Evolutionary conservation across 192 early-diverging fungal species (phyloP), one percentile per base, ranked within the genome.

Genomic region (Neocallimastix lanati): DNA sequence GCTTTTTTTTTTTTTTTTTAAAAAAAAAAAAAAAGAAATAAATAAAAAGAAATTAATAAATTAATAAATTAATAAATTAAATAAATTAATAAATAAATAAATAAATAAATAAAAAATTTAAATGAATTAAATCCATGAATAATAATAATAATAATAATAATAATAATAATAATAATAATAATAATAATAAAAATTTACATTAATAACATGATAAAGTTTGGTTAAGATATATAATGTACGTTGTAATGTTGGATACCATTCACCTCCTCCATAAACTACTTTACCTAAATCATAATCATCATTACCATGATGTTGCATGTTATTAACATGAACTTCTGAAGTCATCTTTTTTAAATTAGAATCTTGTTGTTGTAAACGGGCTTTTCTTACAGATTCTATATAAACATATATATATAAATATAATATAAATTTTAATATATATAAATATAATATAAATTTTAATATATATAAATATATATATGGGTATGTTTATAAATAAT

Each of bases 241-340:
- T 78, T 94, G 92, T 58, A 95, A 81, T 12, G 94, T 92, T 6
- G 94, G 94, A 80, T 88, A 96, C 93, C 93, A 95, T 77, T 92
- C 91, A 29, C 90, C 90, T 29, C 84, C 83, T 30, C 90, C 90
- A 84, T 88, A 90, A 13, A 87, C 86, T 4, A 81, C 33, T 29
- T 25, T 79, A 18, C 76, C 76, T n/a, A 37, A n/a, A 80, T 78
- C 80, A 67, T 67, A 67, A n/a, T 67, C 50, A n/a, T 67, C 50
- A 67, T n/a, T 25, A 67, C 16, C 16, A 18, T 67, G 16, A 7
- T 25, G 4, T 7, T 0, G 0, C 18, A 11, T 67, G n/a, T 67
- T 67, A n/a, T 13, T 37, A 13, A 67, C n/a, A 21, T 67, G 50
- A n/a, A 21, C 25, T 67, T 67, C 50, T 4, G 50, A 67, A 0